Percentiles rank a stretch among this genome's conserved stretches.
Evolutionary conservation across 306 rosid species (phyloP).

Genomic region (Sicyos baderoa): DNA sequence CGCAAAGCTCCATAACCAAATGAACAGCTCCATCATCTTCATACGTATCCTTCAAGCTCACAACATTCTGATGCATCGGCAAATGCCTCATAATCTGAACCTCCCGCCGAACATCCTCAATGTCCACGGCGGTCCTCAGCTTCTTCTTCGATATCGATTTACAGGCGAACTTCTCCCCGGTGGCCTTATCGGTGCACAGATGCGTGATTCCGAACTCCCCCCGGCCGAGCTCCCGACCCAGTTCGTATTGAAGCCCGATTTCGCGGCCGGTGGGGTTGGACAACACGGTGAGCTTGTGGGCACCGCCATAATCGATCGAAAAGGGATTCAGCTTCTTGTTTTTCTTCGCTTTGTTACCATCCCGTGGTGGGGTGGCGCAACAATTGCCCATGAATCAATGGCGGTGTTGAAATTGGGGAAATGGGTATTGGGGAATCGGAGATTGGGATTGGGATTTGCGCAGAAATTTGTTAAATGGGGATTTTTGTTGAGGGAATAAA

Average conservation of each 20-base stretch:
- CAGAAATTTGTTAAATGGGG: no score
- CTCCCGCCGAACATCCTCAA: slow-evolving; percentile 86
- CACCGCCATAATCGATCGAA: slow-evolving; percentile 33
- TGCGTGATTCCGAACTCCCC: slow-evolving; percentile 91
- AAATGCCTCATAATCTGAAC: slow-evolving; percentile 83
- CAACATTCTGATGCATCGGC: slow-evolving; percentile 59
- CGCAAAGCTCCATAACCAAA: slow-evolving; percentile 94
- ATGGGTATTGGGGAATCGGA: background rate
- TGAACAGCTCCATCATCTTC: slow-evolving; percentile 86
- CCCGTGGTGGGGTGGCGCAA: slow-evolving; percentile 50
- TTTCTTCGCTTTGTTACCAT: slow-evolving; percentile 23
- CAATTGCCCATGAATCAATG: slow-evolving; percentile 69
- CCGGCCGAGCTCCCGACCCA: slow-evolving; percentile 83
- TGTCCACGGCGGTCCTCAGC: slow-evolving; percentile 63
- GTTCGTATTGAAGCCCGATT: slow-evolving; percentile 52
- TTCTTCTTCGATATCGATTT: slow-evolving; percentile 81
- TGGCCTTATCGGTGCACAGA: slow-evolving; percentile 60
- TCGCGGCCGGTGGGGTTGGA: slow-evolving; percentile 61
- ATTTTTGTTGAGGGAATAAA: background rate
- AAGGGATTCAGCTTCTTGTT: slow-evolving; percentile 57
- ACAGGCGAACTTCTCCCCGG: slow-evolving; percentile 51
- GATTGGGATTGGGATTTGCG: slow-evolving; percentile 6
- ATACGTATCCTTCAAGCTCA: slow-evolving; percentile 62
- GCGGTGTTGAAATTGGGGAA: background rate
- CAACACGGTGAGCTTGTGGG: slow-evolving; percentile 43